A percentile compares a stretch with the other conserved stretches of the same genome.
These are phyloP conservation scores for Rhizophagus clarus DNA, from an alignment of 192 early-diverging fungal genomes.

Conservation along the genomic window DNA sequence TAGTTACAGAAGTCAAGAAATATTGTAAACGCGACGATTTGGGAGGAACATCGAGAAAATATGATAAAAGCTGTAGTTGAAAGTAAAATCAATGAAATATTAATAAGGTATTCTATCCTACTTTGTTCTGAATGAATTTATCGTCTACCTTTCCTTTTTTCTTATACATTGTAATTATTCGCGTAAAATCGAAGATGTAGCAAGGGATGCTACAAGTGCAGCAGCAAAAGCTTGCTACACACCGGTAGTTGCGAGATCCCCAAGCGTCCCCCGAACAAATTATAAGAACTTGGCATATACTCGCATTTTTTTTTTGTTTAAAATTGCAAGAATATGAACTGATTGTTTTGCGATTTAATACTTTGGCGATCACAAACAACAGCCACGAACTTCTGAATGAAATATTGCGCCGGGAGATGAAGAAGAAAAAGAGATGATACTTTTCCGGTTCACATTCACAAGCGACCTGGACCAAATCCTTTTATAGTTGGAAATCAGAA, in stretches of 20 bases:
- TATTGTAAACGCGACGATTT: background rate
- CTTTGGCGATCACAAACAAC: background rate
- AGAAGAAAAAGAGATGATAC: conserved; percentile 1
- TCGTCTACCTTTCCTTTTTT: background rate
- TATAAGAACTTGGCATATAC: background rate
- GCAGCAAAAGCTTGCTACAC: conserved; percentile 11
- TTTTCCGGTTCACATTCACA: conserved; percentile 12
- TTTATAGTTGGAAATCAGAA: conserved; percentile 6
- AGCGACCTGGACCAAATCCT: conserved; percentile 13
- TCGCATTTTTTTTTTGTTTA: background rate
- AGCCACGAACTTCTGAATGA: background rate
- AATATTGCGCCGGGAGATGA: background rate
- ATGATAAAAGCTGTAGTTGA: background rate
- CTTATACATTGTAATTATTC: conserved; percentile 13
- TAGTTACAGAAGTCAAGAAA: conserved; percentile 60
- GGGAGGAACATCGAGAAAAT: background rate
- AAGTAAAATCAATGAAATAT: conserved; percentile 12
- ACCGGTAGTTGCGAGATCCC: conserved; percentile 8
- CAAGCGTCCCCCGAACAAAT: background rate
- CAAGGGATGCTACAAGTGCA: conserved; percentile 8
- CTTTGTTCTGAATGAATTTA: conserved; percentile 3
- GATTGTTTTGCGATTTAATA: too few species aligned
- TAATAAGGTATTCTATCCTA: conserved; percentile 2
- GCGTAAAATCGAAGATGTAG: conserved; percentile 14
- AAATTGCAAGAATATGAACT: too few species aligned